Conservation (phyloP, 1,139 yeast species). For the Hanseniaspora sp. region DNA sequence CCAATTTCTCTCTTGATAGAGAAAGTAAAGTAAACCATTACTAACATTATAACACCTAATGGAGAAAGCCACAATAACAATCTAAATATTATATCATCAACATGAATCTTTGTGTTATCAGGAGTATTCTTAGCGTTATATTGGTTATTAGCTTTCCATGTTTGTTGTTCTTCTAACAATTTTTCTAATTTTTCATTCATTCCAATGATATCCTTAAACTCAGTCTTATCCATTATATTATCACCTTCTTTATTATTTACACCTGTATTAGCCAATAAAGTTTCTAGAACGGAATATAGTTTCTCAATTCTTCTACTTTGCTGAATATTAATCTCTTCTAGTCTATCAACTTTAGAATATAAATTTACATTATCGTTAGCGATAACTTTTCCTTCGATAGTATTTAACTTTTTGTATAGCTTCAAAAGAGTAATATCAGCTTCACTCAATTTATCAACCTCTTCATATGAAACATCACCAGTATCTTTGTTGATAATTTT, state of each 20-base stretch:
- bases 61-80: slow-evolving; percentile 31
- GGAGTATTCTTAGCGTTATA: slow-evolving; percentile 16
- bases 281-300: slow-evolving; percentile 18
- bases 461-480: slow-evolving; percentile 25
- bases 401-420: slow-evolving; percentile 26
- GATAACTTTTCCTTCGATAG: slow-evolving; percentile 28
- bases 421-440: slow-evolving; percentile 24
- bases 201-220: slow-evolving; percentile 27
- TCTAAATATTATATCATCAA: slow-evolving; percentile 30
- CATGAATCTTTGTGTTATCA: slow-evolving; percentile 22
- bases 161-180: slow-evolving; percentile 29
- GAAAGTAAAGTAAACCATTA: slow-evolving; percentile 33
- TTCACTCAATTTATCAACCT: slow-evolving; percentile 24
- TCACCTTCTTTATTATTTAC: slow-evolving; percentile 6
- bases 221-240: slow-evolving; percentile 20
- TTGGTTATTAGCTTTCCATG: slow-evolving; percentile 24
- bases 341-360: slow-evolving; percentile 20
- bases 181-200: slow-evolving; percentile 27
- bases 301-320: slow-evolving; percentile 23
- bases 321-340: slow-evolving; percentile 22
- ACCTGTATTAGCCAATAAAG: slow-evolving; percentile 5
- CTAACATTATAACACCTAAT: slow-evolving; percentile 27
- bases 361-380: slow-evolving; percentile 27
- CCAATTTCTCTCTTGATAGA: slow-evolving; percentile 33
- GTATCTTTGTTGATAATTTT: slow-evolving; percentile 28